Evolutionary conservation across 495 filamentous ascomycete genomes (phyloP), one percentile per base, ranked within the genome.

Genomic region (Penicillium paxilli): DNA sequence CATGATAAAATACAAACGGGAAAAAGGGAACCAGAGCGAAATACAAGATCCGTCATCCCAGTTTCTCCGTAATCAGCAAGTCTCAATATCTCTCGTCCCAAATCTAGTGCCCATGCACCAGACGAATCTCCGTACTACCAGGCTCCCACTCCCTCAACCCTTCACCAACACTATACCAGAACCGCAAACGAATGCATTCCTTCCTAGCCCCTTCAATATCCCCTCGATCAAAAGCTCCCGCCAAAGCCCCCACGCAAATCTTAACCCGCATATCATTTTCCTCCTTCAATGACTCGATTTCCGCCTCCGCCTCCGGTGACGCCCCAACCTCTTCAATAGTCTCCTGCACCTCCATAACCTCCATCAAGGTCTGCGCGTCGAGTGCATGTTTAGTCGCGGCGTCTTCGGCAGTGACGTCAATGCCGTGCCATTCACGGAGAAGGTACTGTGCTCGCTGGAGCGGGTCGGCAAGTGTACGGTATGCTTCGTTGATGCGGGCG

Each of bases 121-220:
- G 57, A 24, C 85, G 76, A 57, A 89, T 80, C 44, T 79, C 75
- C 67, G 84, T 87, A 20, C 54, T 64, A 17, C 90, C 91, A 69
- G 79, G 84, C 80, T 90, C 92, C 94, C 93, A 96, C 60, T 82
- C 81, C 67, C 85, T 73, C 62, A 97, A 67, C 21, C 86, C 88
- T 74, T 96, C 87, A 44, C 82, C 80, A 45, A 98, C 83, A 79
- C 91, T 94, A 63, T 86, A 77, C 94, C 94, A 97, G 77, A 96
- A 98, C 71, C 91, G 77, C 79, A 98, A 73, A 69, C 80, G 74
- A 6, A 95, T 84, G 38, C 83, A 83, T 80, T 93, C 90, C 52
- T 49, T 63, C 74, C 78, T 83, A 26, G 91, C 94, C 16, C 25
- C 67, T 59, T 83, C 79, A 44, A 88, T 60, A 73, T 95, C 86